These are phyloP conservation scores for Beauveria medogensis DNA, from an alignment of 2,329 filamentous ascomycete species.

Conservation along the genomic window DNA sequence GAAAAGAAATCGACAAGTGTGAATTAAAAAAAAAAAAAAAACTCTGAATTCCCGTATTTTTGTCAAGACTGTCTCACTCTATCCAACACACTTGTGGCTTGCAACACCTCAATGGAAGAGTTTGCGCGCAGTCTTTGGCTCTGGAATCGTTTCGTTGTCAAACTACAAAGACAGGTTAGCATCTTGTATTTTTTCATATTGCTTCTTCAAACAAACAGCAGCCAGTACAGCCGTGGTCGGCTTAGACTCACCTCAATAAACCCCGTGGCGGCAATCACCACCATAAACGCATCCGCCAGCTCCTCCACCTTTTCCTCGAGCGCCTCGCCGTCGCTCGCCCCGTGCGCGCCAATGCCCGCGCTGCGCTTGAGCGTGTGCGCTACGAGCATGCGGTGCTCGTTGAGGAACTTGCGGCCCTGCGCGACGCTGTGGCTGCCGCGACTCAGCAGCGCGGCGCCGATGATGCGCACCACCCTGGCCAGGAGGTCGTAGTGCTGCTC, in stretches of 20 bases:
- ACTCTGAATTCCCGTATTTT: not conserved
- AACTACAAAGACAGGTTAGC: constrained; percentile 21
- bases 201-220: not conserved
- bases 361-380: constrained; percentile 85
- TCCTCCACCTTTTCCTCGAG: constrained; percentile 61
- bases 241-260: constrained; percentile 66
- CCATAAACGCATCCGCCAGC: constrained; percentile 75
- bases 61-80: not conserved
- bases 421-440: constrained; percentile 76
- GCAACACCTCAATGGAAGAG: constrained; percentile 31
- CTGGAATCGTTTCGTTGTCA: constrained; percentile 31
- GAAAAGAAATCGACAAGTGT: not conserved
- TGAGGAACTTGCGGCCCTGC: constrained; percentile 72
- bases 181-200: not conserved
- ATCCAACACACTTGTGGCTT: not conserved
- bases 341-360: constrained; percentile 59
- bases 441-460: constrained; percentile 73
- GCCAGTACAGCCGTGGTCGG: not conserved
- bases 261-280: constrained; percentile 72
- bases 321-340: constrained; percentile 23
- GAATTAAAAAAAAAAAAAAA: not conserved
- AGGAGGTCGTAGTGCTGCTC: constrained; percentile 80
- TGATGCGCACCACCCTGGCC: constrained; percentile 68
- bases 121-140: constrained; percentile 24
- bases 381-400: constrained; percentile 74